Percentiles rank a stretch among this genome's conserved stretches.
Conservation (phyloP, 495 filamentous ascomycete species). For the Baudoinia panamericana region DNA sequence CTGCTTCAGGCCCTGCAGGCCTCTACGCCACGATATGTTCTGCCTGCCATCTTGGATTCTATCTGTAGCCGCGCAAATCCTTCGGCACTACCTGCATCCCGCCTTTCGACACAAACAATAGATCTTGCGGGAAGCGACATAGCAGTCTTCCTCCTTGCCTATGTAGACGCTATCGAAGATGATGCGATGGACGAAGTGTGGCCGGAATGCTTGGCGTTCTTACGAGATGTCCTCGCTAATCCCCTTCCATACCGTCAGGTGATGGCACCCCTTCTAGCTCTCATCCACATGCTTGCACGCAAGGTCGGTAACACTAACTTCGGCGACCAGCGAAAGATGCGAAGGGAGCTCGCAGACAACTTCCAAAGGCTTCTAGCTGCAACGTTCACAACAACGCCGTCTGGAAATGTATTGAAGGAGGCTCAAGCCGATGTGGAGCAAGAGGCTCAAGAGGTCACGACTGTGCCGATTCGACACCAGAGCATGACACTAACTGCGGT, state of each 20-base stretch:
- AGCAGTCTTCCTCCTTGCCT: slow-evolving; percentile 77
- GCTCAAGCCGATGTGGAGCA: slow-evolving; percentile 11
- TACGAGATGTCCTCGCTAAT: slow-evolving; percentile 81
- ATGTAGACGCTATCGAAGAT: slow-evolving; percentile 79
- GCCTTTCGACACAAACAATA: slow-evolving; percentile 78
- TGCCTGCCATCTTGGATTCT: slow-evolving; percentile 94
- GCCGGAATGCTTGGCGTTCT: slow-evolving; percentile 82
- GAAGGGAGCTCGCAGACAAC: slow-evolving; percentile 80
- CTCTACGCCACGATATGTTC: slow-evolving; percentile 78
- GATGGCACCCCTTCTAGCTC: slow-evolving; percentile 73
- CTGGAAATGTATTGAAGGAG: background rate
- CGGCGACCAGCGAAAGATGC: slow-evolving; percentile 88
- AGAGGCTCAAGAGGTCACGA: background rate
- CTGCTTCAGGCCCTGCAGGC: slow-evolving; percentile 85
- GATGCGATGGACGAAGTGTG: slow-evolving; percentile 99
- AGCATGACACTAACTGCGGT: background rate
- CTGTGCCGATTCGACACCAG: background rate
- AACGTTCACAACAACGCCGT: slow-evolving; percentile 74
- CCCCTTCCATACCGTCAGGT: slow-evolving; percentile 90
- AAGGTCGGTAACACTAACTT: slow-evolving; percentile 98
- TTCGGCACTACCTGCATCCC: slow-evolving; percentile 56
- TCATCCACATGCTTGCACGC: slow-evolving; percentile 74
- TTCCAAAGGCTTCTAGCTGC: slow-evolving; percentile 78
- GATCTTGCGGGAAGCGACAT: slow-evolving; percentile 69
- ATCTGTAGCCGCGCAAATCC: slow-evolving; percentile 91